phyloP scores from a whole-genome alignment of 345 rosid genomes.

The Moricandia moricandioides region DNA sequence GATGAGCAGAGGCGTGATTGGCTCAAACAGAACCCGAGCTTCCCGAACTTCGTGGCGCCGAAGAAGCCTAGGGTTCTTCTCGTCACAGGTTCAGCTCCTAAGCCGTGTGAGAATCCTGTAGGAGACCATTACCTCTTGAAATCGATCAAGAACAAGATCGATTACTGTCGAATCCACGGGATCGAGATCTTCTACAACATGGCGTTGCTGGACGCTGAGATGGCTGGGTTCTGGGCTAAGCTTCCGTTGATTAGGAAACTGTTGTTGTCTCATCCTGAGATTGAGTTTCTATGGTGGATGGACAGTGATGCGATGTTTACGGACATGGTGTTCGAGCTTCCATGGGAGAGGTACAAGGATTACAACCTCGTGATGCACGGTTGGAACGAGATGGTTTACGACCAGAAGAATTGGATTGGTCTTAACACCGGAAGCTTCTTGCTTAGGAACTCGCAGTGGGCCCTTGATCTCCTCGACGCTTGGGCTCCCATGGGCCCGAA shows the following conservation, averaged over 20 bases:
- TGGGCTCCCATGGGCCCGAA: constrained; percentile 74
- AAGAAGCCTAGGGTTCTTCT: constrained; percentile 66
- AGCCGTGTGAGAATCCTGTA: too few relatives aligned
- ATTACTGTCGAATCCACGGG: constrained; percentile 69
- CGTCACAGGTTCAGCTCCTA: too few relatives aligned
- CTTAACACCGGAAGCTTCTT: constrained; percentile 67
- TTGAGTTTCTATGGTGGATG: too few relatives aligned
- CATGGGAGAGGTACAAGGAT: too few relatives aligned
- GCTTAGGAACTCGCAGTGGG: constrained; percentile 65
- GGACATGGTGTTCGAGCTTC: too few relatives aligned
- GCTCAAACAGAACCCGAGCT: constrained; percentile 50
- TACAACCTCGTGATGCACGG: too few relatives aligned
- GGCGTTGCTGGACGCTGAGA: constrained; percentile 69
- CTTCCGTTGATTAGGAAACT: too few relatives aligned
- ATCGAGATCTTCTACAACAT: constrained; percentile 71
- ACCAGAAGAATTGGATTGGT: constrained; percentile 71
- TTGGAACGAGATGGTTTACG: constrained; percentile 67
- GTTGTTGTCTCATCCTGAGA: too few relatives aligned
- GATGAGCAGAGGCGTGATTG: constrained; percentile 55
- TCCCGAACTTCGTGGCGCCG: constrained; percentile 48
- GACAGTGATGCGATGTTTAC: too few relatives aligned
- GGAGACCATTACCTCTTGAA: too few relatives aligned
- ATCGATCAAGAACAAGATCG: constrained; percentile 79
- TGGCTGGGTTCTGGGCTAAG: constrained; percentile 80
- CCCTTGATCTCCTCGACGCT: constrained; percentile 60